Evolutionary conservation across 208 protist genomes (phyloP).

Genomic region (Crithidia brevicula): DNA sequence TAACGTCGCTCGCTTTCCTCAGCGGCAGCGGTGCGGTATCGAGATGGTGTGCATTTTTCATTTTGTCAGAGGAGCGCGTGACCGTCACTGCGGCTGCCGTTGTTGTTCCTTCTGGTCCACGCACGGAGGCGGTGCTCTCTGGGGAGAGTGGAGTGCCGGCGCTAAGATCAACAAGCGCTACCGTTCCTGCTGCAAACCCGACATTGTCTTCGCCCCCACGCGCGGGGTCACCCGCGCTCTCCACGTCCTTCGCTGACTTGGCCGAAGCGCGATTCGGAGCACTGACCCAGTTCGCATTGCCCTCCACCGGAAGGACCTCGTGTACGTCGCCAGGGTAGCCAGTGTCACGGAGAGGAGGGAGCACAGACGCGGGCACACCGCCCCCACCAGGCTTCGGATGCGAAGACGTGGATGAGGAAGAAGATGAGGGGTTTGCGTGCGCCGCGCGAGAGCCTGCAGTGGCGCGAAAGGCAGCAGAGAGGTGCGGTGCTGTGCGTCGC

Average conservation of each 20-base stretch:
- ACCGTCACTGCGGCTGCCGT: not conserved
- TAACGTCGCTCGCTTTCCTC: too few species aligned
- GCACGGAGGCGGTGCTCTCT: too few species aligned
- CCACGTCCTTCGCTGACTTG: not conserved
- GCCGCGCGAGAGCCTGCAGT: not conserved
- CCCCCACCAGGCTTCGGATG: not conserved
- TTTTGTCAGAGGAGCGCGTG: too few species aligned
- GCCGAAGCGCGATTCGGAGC: not conserved
- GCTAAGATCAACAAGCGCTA: too few species aligned
- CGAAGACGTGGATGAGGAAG: not conserved
- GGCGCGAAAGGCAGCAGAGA: slow-evolving; percentile 8
- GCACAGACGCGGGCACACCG: too few species aligned
- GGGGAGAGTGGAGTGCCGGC: too few species aligned
- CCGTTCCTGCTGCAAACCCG: too few species aligned
- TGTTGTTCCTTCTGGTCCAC: too few species aligned
- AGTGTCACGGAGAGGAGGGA: too few species aligned
- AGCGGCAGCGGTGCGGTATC: too few species aligned
- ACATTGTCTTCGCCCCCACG: too few species aligned
- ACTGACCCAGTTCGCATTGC: slow-evolving; percentile 11
- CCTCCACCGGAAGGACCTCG: slow-evolving; percentile 1
- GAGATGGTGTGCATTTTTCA: too few species aligned
- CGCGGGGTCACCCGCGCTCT: not conserved
- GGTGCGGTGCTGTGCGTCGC: slow-evolving; percentile 2
- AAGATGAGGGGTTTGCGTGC: not conserved
- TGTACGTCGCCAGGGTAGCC: not conserved